Conservation (phyloP, 257 asterid species). For the Przewalskia tangutica region DNA sequence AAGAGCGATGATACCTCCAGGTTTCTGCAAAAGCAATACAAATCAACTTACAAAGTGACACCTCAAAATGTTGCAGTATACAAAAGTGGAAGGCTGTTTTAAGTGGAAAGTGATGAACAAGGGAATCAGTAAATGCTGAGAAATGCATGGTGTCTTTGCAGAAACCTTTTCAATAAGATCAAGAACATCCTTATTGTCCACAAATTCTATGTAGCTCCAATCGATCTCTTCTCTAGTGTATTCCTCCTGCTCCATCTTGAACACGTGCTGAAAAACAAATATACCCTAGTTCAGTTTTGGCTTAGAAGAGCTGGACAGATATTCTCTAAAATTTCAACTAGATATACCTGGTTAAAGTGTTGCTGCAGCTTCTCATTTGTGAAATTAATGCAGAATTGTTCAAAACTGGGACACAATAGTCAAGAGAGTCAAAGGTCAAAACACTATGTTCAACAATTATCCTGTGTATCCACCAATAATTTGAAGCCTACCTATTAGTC, state of each 20-base stretch:
- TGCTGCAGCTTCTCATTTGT: conserved; percentile 23
- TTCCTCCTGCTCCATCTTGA: conserved; percentile 99
- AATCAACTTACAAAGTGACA: neutral
- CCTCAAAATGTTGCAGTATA: neutral
- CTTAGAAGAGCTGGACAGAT: conserved; percentile 1
- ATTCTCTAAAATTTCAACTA: conserved; percentile 7
- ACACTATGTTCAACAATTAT: neutral
- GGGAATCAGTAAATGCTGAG: conserved; percentile 3
- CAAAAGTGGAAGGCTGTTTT: neutral
- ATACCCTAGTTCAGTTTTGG: neutral
- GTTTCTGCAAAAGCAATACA: conserved; percentile 55
- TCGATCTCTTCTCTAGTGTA: conserved; percentile 86
- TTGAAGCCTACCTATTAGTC: conserved; percentile 52
- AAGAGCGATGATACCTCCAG: conserved; percentile 95
- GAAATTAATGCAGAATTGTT: conserved; percentile 18
- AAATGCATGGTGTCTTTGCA: neutral
- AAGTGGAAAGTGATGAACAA: neutral
- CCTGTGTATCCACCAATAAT: neutral
- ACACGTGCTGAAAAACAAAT: conserved; percentile 59
- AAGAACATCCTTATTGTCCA: conserved; percentile 92
- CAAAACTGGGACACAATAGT: conserved; percentile 13
- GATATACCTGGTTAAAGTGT: conserved; percentile 42
- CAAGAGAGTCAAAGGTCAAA: neutral
- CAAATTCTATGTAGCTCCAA: conserved; percentile 98
- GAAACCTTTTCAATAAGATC: conserved; percentile 95